phyloP scores from a whole-genome alignment of 1,284 basidiomycete species.

The Cryptococcus sp. region DNA sequence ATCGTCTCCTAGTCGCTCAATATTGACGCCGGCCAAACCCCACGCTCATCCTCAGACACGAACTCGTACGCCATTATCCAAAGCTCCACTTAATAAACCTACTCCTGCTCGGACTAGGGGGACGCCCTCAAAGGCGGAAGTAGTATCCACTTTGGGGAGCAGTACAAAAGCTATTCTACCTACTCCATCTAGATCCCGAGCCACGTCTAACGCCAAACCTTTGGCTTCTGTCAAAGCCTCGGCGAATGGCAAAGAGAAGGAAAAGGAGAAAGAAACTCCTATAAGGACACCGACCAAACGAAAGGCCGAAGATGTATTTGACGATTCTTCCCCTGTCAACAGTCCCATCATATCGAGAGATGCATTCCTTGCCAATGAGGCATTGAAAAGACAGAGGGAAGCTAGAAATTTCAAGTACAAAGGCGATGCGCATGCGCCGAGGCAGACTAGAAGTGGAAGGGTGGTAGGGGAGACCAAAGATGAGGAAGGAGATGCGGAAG shows the following conservation, averaged over 20 bases:
- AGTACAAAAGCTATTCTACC: too few species aligned
- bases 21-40: too few species aligned
- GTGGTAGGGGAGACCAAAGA: conserved; percentile 14
- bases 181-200: too few species aligned
- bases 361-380: conserved; percentile 42
- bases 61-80: too few species aligned
- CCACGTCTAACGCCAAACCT: too few species aligned
- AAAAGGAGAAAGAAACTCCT: not conserved
- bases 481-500: conserved; percentile 10
- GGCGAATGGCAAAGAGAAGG: too few species aligned
- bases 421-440: conserved; percentile 41
- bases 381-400: conserved; percentile 34
- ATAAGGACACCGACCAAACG: not conserved
- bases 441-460: conserved; percentile 38
- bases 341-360: conserved; percentile 18
- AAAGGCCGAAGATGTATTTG: not conserved
- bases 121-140: not conserved
- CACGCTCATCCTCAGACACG: too few species aligned
- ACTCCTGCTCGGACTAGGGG: not conserved
- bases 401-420: conserved; percentile 45
- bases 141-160: too few species aligned
- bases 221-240: too few species aligned
- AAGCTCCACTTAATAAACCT: not conserved
- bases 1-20: too few species aligned
- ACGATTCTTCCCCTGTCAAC: not conserved